A percentile compares a stretch with the other conserved stretches of the same genome.
Conservation (phyloP, 331 rosid genomes). For the Acacia pycnantha region DNA sequence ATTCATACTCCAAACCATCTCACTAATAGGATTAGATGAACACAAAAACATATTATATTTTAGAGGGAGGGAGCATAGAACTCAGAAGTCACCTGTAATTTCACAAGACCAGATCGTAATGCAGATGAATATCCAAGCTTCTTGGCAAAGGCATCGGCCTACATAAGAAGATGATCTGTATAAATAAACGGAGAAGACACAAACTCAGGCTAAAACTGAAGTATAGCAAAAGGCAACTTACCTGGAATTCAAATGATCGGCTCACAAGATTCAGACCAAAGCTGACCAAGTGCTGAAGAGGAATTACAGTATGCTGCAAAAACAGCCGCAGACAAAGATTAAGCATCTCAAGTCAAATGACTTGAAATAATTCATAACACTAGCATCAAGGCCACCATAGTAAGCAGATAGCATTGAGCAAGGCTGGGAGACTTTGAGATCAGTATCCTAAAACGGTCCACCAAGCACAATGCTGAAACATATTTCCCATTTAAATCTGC, state of each 20-base stretch:
- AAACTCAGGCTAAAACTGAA: not conserved
- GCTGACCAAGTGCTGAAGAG: slow-evolving; percentile 89
- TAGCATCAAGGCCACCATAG: slow-evolving; percentile 5
- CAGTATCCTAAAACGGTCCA: not conserved
- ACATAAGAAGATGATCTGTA: slow-evolving; percentile 20
- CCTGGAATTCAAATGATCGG: slow-evolving; percentile 96
- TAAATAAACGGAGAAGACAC: not conserved
- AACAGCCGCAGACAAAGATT: slow-evolving; percentile 28
- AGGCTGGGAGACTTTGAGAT: not conserved
- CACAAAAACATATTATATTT: not conserved
- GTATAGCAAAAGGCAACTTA: slow-evolving; percentile 18
- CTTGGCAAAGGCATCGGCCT: slow-evolving; percentile 91
- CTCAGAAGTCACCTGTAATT: slow-evolving; percentile 62
- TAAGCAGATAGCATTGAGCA: not conserved
- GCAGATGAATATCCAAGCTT: slow-evolving; percentile 73
- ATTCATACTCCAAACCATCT: not conserved
- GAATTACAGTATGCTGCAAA: slow-evolving; percentile 90
- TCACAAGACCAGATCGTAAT: slow-evolving; percentile 79
- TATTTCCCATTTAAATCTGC: not conserved
- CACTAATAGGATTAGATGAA: not conserved
- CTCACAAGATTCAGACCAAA: slow-evolving; percentile 93
- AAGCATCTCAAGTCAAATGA: slow-evolving; percentile 4
- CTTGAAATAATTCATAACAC: not conserved
- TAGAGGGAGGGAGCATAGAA: not conserved
- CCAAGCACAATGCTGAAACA: slow-evolving; percentile 10